These are phyloP conservation scores for Albifimbria verrucaria DNA, from an alignment of 2,329 filamentous ascomycete genomes.

Conservation along the genomic window DNA sequence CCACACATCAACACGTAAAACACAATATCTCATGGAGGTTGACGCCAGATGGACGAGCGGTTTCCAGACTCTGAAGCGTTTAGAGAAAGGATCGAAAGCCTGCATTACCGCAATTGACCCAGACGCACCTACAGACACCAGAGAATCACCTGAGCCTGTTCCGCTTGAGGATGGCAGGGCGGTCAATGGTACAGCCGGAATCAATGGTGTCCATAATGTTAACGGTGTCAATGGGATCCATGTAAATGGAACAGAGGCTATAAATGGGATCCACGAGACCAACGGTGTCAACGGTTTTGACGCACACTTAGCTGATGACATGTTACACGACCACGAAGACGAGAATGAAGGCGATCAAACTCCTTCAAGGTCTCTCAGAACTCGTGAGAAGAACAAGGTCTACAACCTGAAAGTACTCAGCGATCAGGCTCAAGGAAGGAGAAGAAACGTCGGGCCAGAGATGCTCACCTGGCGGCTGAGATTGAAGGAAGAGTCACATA, in stretches of 20 bases:
- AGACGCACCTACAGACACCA: conserved; percentile 21
- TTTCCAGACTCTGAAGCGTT: conserved; percentile 27
- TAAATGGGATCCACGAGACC: conserved; percentile 1
- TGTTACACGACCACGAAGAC: conserved; percentile 40
- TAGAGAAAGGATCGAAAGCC: conserved; percentile 40
- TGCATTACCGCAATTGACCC: conserved; percentile 41
- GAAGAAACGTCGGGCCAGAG: conserved; percentile 34
- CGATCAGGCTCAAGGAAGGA: conserved; percentile 55
- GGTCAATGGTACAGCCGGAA: conserved; percentile 12
- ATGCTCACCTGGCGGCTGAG: conserved; percentile 16
- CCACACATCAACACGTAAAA: conserved; percentile 24
- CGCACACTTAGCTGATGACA: conserved; percentile 19
- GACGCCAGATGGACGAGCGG: conserved; percentile 45
- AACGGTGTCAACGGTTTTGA: conserved; percentile 11
- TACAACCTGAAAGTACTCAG: conserved; percentile 61
- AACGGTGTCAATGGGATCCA: conserved; percentile 10
- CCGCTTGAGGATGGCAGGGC: conserved; percentile 8
- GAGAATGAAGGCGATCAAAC: conserved; percentile 45
- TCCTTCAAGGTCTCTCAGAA: conserved; percentile 48
- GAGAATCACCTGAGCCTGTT: conserved; percentile 16
- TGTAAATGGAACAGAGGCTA: conserved; percentile 6
- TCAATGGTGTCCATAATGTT: conserved; percentile 9
- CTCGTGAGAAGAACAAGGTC: conserved; percentile 43
- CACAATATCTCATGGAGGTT: conserved; percentile 46
- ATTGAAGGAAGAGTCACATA: conserved; percentile 45